Base-by-base conservation (phyloP, 2,329 filamentous ascomycete genomes). In the Kalmusia sp. region DNA sequence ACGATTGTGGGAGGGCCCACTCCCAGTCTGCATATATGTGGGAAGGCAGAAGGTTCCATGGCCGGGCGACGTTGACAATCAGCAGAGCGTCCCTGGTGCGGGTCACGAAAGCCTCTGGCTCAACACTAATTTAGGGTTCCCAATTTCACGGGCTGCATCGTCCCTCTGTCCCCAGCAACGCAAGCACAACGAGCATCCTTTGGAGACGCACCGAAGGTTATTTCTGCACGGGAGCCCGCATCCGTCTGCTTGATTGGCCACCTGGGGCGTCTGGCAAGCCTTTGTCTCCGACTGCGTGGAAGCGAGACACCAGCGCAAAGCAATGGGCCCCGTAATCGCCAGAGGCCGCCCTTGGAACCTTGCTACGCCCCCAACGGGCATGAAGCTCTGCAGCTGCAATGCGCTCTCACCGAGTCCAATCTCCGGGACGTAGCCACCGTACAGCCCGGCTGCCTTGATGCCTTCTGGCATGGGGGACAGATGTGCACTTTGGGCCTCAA, bases 281-380 rank as follows among this genome's bases (percentile, higher is more conserved):
- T 55, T 45, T 22, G 56, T 43, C 57, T 51, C 70, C 70, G 69
- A 66, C 64, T 64, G 62, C 9, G 35, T 70, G 71, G 71, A 69
- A 69, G 55, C 69, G 70, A 72, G 62, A 51, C 57, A 55, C 61
- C 61, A 61, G 59, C 51, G 61, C 60, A 60, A 52, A 62, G 57
- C 64, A 56, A 55, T 67, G 59, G 62, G 62, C 64, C 44, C 35
- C 46, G 55, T 64, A 59, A 41, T 57, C 57, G 54, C 54, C 51
- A 53, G 48, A 54, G 38, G 52, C 53, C 51, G 52, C 57, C 40
- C 38, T 59, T 49, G 49, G 62, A 55, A 52, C 56, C 54, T 54
- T 44, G 51, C 43, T 45, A 45, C 24, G 46, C 38, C 27, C 46
- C 34, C 55, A 49, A 31, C 28, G 22, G 19, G 8, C 43, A 24